Evolutionary conservation across 75 land plant genomes (phyloP).

Genomic region (Larix kaempferi): DNA sequence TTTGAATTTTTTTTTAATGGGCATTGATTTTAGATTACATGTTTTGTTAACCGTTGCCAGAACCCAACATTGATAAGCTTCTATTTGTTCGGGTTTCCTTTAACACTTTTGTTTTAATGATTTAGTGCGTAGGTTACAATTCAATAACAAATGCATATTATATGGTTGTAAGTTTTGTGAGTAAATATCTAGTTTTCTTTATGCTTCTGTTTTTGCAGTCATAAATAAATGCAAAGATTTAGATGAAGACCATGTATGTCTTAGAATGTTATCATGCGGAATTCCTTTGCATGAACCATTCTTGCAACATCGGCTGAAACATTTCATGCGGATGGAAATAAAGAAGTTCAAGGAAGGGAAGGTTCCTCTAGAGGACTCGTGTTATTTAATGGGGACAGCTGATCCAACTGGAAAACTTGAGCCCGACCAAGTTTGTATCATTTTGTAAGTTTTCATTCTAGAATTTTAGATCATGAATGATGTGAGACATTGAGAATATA

Average conservation of each 20-base stretch:
- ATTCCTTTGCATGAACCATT: slow-evolving; percentile 77
- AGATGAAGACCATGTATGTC: slow-evolving; percentile 29
- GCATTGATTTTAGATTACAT: no score
- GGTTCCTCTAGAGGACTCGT: slow-evolving; percentile 53
- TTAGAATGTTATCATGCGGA: slow-evolving; percentile 64
- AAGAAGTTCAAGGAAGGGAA: slow-evolving; percentile 48
- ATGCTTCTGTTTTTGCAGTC: slow-evolving; percentile 21
- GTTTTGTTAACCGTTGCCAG: no score
- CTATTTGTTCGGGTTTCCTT: no score
- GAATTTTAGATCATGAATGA: slow-evolving; percentile 5
- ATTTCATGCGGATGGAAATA: slow-evolving; percentile 25
- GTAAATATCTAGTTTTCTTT: neutral
- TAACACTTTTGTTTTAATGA: neutral
- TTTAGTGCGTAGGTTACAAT: neutral
- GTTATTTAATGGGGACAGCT: slow-evolving; percentile 85
- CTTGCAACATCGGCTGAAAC: slow-evolving; percentile 40
- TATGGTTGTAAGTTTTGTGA: neutral
- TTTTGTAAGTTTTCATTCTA: slow-evolving; percentile 53
- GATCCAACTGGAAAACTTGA: slow-evolving; percentile 72
- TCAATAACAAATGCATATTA: neutral
- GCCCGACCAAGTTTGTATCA: slow-evolving; percentile 69
- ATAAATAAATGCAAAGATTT: slow-evolving; percentile 18
- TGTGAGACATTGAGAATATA: neutral
- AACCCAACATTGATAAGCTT: no score
- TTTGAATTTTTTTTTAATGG: neutral